phyloP scores from a whole-genome alignment of 2,329 filamentous ascomycete species.

The Chrysoporthe austroafricana region DNA sequence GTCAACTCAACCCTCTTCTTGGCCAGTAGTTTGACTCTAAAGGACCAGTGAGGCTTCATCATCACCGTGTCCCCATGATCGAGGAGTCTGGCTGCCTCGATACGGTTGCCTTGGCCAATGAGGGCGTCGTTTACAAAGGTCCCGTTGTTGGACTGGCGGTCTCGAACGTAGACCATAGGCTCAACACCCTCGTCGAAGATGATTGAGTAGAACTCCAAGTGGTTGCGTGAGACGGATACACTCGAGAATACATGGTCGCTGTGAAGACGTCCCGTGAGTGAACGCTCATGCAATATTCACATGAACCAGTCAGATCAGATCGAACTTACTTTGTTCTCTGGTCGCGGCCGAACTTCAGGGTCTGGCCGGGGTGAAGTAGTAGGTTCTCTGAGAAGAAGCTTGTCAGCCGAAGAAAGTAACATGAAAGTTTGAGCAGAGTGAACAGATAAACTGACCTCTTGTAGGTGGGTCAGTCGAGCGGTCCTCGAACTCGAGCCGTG shows the following conservation, averaged over 20 bases:
- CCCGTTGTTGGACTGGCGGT: conserved; percentile 57
- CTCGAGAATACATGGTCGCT: conserved; percentile 48
- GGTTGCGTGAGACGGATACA: conserved; percentile 52
- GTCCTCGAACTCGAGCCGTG: conserved; percentile 8
- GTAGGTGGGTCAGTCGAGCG: too few relatives aligned
- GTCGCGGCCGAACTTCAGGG: conserved; percentile 37
- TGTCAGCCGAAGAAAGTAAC: neutral
- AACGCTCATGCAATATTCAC: neutral
- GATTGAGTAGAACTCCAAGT: conserved; percentile 60
- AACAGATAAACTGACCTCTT: conserved; percentile 4
- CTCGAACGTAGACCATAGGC: conserved; percentile 58
- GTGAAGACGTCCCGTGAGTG: neutral
- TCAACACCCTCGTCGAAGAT: conserved; percentile 48
- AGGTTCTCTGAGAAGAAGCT: neutral
- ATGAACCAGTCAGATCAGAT: neutral
- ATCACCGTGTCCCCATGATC: conserved; percentile 54
- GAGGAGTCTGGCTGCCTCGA: conserved; percentile 48
- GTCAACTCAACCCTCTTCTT: conserved; percentile 29
- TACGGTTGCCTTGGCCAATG: conserved; percentile 44
- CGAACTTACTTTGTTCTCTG: conserved; percentile 33
- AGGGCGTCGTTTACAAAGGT: conserved; percentile 54
- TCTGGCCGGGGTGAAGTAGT: conserved; percentile 11
- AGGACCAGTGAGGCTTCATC: conserved; percentile 42
- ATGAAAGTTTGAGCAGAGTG: neutral
- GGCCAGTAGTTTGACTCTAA: conserved; percentile 39